Evolutionary conservation across 1,284 basidiomycete species (phyloP).

Genomic region (Trichosporon ovoides): DNA sequence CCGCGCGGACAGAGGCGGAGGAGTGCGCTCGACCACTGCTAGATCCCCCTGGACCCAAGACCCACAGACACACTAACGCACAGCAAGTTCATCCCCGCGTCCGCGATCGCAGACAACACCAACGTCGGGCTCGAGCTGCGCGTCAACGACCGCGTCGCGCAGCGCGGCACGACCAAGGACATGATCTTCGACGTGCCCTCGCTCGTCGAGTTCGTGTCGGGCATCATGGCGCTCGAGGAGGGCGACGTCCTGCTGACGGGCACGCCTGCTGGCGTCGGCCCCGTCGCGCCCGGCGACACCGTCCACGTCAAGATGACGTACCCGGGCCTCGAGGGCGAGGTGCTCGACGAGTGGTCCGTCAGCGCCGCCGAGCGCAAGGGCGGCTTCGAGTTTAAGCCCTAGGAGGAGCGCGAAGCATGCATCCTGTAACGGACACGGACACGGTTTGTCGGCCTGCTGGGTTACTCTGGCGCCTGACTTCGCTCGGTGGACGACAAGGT

Average conservation of each 20-base stretch:
- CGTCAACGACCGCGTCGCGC: slow-evolving; percentile 78
- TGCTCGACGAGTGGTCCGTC: slow-evolving; percentile 61
- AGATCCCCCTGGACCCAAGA: no score
- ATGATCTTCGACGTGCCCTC: slow-evolving; percentile 92
- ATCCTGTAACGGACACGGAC: no score
- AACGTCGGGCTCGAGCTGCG: slow-evolving; percentile 57
- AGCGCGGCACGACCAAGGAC: slow-evolving; percentile 75
- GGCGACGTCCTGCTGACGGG: slow-evolving; percentile 80
- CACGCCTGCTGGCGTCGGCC: slow-evolving; percentile 86
- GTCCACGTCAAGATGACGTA: slow-evolving; percentile 66
- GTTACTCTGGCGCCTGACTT: no score
- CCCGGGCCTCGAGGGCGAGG: slow-evolving; percentile 56
- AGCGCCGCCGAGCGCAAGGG: slow-evolving; percentile 62
- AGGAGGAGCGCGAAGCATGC: no score
- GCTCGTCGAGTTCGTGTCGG: slow-evolving; percentile 86
- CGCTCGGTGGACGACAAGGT: no score
- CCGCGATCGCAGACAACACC: slow-evolving; percentile 64
- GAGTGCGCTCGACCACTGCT: no score
- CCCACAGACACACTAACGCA: no score
- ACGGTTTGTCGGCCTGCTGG: no score
- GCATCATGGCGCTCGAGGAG: slow-evolving; percentile 94
- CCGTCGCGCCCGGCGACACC: slow-evolving; percentile 67
- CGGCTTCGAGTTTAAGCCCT: slow-evolving; percentile 60
- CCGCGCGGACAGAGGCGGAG: no score
- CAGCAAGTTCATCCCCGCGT: slow-evolving; percentile 75